These are phyloP conservation scores for Colletotrichum navitas DNA, from an alignment of 2,329 filamentous ascomycete species.

Conservation along the genomic window DNA sequence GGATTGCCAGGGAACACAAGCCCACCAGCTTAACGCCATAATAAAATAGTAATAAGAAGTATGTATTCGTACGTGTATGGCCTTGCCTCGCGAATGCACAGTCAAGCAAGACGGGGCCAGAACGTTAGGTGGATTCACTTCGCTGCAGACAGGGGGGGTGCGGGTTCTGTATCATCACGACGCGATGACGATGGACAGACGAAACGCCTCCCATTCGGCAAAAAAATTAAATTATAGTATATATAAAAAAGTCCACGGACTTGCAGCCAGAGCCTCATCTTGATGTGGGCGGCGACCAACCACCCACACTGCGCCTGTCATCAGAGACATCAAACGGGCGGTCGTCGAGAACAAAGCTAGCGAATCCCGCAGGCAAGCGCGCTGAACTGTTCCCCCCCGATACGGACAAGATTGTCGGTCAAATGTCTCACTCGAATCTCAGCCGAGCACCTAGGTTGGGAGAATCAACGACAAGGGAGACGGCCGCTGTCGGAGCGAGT, in stretches of 20 bases:
- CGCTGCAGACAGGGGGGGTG: neutral
- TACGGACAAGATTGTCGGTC: neutral
- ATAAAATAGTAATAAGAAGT: neutral
- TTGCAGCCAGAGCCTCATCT: conserved; percentile 12
- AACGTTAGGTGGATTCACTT: neutral
- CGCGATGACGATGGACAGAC: neutral
- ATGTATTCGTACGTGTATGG: neutral
- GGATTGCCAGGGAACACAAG: neutral
- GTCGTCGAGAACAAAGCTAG: conserved; percentile 1
- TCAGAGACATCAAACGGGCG: conserved; percentile 20
- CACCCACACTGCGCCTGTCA: conserved; percentile 4
- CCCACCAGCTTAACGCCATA: neutral
- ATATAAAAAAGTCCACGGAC: neutral
- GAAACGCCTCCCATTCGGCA: neutral
- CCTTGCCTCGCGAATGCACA: conserved; percentile 3
- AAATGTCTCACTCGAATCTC: conserved; percentile 20
- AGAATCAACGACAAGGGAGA: conserved; percentile 6
- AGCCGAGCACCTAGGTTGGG: conserved; percentile 2
- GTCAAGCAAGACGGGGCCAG: neutral
- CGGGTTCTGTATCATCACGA: neutral
- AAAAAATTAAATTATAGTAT: neutral
- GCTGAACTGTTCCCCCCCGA: neutral
- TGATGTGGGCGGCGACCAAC: neutral
- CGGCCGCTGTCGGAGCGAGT: neutral
- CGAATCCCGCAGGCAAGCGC: neutral